Conservation (phyloP, 345 rosid species). For the Citrus sp. region DNA sequence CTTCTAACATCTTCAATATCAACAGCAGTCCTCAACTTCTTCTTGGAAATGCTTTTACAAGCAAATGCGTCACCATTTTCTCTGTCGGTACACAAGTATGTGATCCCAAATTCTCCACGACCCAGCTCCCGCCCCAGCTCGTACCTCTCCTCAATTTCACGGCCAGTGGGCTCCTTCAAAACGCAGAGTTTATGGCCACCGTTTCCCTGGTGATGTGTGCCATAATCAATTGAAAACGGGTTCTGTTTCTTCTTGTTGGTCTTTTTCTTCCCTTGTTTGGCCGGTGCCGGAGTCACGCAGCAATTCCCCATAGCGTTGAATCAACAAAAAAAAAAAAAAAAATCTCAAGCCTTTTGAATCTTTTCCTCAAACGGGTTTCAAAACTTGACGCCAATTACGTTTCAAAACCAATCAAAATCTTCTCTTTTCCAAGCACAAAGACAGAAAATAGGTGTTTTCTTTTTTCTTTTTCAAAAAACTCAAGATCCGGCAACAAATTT, state of each 20-base stretch:
- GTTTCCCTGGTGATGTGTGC: slow-evolving; percentile 30
- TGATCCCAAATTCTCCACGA: slow-evolving; percentile 93
- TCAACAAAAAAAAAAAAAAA: not conserved
- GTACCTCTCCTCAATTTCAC: slow-evolving; percentile 62
- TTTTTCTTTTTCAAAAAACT: not conserved
- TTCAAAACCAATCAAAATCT: slow-evolving; percentile 4
- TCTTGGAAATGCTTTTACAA: slow-evolving; percentile 92
- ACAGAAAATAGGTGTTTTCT: not conserved
- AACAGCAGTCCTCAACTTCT: slow-evolving; percentile 84
- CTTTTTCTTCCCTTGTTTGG: slow-evolving; percentile 33
- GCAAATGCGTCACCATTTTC: slow-evolving; percentile 58
- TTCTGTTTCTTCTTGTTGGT: slow-evolving; percentile 55
- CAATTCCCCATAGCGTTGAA: slow-evolving; percentile 77
- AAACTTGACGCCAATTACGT: not conserved
- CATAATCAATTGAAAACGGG: slow-evolving; percentile 64
- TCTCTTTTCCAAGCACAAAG: slow-evolving; percentile 12
- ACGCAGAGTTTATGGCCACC: slow-evolving; percentile 51
- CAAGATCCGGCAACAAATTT: slow-evolving; percentile 9
- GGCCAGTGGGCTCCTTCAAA: slow-evolving; percentile 70
- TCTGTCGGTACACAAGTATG: slow-evolving; percentile 76
- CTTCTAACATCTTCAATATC: slow-evolving; percentile 97
- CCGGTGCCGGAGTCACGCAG: slow-evolving; percentile 49
- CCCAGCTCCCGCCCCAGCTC: slow-evolving; percentile 91
- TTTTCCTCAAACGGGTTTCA: slow-evolving; percentile 12
- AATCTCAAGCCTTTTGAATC: not conserved